Conservation (phyloP, 1,284 basidiomycete species). For the Cryptococcus deneoformans region DNA sequence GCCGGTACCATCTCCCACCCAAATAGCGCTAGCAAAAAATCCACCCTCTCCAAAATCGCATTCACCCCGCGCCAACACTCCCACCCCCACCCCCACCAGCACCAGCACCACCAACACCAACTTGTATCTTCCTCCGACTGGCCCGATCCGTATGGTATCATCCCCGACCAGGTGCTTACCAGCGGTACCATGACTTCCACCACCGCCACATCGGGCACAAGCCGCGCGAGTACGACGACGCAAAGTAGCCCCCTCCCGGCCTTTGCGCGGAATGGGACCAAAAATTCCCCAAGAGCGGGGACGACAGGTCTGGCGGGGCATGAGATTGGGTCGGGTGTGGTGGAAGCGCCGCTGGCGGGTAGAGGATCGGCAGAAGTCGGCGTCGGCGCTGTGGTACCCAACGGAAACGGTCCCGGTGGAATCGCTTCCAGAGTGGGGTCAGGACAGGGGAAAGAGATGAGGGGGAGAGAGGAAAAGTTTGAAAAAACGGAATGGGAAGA, state of each 20-base stretch:
- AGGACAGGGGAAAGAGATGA: not conserved
- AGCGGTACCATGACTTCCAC: not conserved
- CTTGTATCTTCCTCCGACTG: slow-evolving; percentile 13
- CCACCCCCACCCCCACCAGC: not conserved
- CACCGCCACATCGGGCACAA: not conserved
- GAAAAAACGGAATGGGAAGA: slow-evolving; percentile 12
- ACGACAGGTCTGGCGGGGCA: not conserved
- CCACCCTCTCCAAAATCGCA: not conserved
- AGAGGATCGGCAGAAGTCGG: not conserved
- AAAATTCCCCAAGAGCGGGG: no score
- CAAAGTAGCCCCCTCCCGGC: no score
- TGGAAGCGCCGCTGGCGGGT: not conserved
- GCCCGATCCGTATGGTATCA: slow-evolving; percentile 17
- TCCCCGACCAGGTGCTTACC: slow-evolving; percentile 1
- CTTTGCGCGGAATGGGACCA: no score
- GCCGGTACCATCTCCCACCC: not conserved
- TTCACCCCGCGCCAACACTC: not conserved
- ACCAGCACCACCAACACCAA: not conserved
- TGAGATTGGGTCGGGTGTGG: not conserved
- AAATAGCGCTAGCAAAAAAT: not conserved
- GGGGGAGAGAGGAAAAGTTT: slow-evolving; percentile 10
- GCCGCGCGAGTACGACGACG: slow-evolving; percentile 2
- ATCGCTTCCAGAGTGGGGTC: not conserved
- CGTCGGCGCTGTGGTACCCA: not conserved
- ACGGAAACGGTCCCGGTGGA: not conserved